Conservation (phyloP, 139 green algal species). For the Pleodorina starrii region DNA sequence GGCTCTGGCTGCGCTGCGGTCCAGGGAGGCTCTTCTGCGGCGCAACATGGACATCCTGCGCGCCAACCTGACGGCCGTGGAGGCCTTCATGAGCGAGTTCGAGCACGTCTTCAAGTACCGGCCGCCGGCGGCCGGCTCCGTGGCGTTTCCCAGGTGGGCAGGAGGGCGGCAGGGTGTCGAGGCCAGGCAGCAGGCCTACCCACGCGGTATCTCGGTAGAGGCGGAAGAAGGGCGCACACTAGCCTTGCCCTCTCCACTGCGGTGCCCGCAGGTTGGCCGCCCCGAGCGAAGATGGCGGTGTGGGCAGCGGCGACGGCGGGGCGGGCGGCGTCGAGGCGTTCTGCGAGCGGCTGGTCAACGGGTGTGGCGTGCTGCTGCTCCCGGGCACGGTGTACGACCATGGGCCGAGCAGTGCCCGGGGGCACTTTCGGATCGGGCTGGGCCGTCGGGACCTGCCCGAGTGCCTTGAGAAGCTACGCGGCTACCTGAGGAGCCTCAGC, state of each 20-base stretch:
- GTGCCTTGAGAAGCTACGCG: conserved; percentile 64
- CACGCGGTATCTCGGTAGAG: too few relatives aligned
- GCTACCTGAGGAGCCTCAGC: conserved; percentile 13
- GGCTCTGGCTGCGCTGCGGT: conserved; percentile 74
- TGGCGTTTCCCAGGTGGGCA: conserved; percentile 66
- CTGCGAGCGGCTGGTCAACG: conserved; percentile 66
- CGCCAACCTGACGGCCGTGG: conserved; percentile 61
- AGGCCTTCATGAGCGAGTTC: conserved; percentile 61
- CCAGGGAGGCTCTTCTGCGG: conserved; percentile 55
- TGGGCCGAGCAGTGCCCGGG: not conserved
- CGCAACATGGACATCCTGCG: conserved; percentile 63
- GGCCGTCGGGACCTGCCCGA: conserved; percentile 68
- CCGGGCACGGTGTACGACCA: conserved; percentile 78
- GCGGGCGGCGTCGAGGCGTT: conserved; percentile 63
- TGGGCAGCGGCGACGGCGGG: not conserved
- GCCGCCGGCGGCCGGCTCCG: conserved; percentile 60
- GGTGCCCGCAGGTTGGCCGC: too few relatives aligned
- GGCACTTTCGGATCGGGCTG: conserved; percentile 76
- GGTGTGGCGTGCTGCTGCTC: conserved; percentile 83
- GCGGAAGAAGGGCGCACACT: too few relatives aligned
- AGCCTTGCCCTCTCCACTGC: too few relatives aligned
- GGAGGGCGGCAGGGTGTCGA: too few relatives aligned
- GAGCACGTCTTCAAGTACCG: conserved; percentile 65
- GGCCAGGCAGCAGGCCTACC: too few relatives aligned
- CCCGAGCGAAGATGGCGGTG: too few relatives aligned